Evolutionary conservation across 306 rosid species (phyloP).

Genomic region (Inga laurina): DNA sequence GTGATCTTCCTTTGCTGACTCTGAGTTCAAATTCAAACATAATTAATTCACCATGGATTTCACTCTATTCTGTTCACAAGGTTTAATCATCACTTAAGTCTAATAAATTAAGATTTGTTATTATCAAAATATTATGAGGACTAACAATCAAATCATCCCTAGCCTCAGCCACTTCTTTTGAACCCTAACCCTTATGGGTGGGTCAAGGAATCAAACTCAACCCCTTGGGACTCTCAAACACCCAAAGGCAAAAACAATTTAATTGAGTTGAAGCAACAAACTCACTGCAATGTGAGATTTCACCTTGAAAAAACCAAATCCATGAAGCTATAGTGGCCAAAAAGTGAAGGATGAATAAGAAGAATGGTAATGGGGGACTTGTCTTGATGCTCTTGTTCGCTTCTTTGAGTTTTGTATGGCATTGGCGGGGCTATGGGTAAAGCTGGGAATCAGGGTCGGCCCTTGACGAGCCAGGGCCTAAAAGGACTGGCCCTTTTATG

Average conservation of each 20-base stretch:
- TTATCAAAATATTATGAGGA: no score
- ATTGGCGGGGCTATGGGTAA: no score
- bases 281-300: slow-evolving; percentile 63
- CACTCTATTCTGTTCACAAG: no score
- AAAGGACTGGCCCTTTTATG: no score
- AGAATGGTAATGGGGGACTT: slow-evolving; percentile 65
- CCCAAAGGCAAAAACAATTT: not conserved
- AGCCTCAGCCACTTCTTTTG: slow-evolving; percentile 47
- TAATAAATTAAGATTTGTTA: no score
- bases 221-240: not conserved
- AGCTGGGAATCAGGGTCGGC: no score
- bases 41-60: no score
- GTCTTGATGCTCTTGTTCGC: slow-evolving; percentile 76
- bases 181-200: slow-evolving; percentile 71
- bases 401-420: slow-evolving; percentile 61
- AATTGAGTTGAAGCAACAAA: slow-evolving; percentile 33
- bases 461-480: no score
- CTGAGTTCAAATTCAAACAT: no score
- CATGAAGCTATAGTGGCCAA: not conserved
- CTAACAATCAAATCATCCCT: not conserved
- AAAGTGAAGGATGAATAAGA: not conserved
- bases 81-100: no score
- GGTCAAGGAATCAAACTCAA: slow-evolving; percentile 53
- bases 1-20: no score
- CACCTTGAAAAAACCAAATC: slow-evolving; percentile 22